Percentiles rank a stretch among this genome's conserved stretches.
Evolutionary conservation across 1,284 basidiomycete genomes (phyloP).

Genomic region (Apiotrichum montevideense): DNA sequence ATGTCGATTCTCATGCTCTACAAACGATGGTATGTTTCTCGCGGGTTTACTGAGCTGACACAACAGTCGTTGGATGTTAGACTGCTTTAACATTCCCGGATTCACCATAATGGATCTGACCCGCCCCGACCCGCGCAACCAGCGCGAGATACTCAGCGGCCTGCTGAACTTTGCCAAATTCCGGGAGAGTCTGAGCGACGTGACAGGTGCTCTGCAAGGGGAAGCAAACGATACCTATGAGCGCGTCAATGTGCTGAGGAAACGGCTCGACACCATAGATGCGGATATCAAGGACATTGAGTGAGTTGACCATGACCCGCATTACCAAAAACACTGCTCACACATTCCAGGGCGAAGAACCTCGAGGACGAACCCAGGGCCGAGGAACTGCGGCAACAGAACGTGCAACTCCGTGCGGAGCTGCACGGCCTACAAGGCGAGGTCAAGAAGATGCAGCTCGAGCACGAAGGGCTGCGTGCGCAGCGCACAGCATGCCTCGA

Average conservation of each 20-base stretch:
- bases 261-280: slow-evolving; percentile 54
- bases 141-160: slow-evolving; percentile 67
- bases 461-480: slow-evolving; percentile 60
- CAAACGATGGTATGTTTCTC: slow-evolving; percentile 57
- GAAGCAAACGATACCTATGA: slow-evolving; percentile 13
- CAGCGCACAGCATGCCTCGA: slow-evolving; percentile 46
- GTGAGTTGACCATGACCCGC: slow-evolving; percentile 42
- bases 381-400: slow-evolving; percentile 58
- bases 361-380: slow-evolving; percentile 65
- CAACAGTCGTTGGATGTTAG: too few relatives aligned
- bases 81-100: slow-evolving; percentile 61
- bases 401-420: slow-evolving; percentile 57
- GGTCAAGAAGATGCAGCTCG: slow-evolving; percentile 59
- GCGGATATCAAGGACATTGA: slow-evolving; percentile 57
- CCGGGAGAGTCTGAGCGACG: slow-evolving; percentile 28
- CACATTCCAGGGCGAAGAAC: slow-evolving; percentile 54
- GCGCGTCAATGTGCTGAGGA: slow-evolving; percentile 47
- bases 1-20: slow-evolving; percentile 59
- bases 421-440: slow-evolving; percentile 51
- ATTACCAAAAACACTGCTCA: too few relatives aligned
- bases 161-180: slow-evolving; percentile 92
- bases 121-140: slow-evolving; percentile 64
- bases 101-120: slow-evolving; percentile 70
- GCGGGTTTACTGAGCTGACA: slow-evolving; percentile 47
- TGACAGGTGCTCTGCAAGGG: slow-evolving; percentile 19